Percentiles rank a stretch among this genome's conserved stretches.
phyloP scores from a whole-genome alignment of 345 rosid genomes.

The Streptanthus diversifolius region DNA sequence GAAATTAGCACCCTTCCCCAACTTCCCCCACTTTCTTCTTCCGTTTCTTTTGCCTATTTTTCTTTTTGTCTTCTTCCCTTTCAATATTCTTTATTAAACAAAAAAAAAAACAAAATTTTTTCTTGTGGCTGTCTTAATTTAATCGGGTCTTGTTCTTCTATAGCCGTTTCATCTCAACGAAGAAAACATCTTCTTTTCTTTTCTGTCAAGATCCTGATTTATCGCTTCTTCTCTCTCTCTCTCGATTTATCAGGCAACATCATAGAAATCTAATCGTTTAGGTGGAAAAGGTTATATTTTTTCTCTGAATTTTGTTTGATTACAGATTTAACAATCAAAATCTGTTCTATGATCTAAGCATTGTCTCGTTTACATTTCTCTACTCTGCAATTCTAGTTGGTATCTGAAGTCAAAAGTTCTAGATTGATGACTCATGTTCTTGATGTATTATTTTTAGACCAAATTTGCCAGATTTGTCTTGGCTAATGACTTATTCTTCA shows the following conservation, averaged over 20 bases:
- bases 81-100: background rate
- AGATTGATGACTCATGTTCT: background rate
- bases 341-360: conserved; percentile 12
- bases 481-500: background rate
- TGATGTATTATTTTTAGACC: too few relatives aligned
- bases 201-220: conserved; percentile 30
- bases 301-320: background rate
- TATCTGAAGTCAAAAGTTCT: background rate
- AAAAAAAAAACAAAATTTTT: background rate
- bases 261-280: background rate
- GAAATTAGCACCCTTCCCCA: conserved; percentile 4
- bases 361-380: conserved; percentile 15
- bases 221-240: conserved; percentile 26
- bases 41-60: conserved; percentile 29
- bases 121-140: conserved; percentile 18
- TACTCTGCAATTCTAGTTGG: conserved; percentile 11
- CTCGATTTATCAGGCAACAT: background rate
- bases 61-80: conserved; percentile 27
- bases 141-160: conserved; percentile 13
- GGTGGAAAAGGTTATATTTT: background rate
- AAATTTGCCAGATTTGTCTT: background rate
- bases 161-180: conserved; percentile 21
- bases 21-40: conserved; percentile 31
- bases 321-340: background rate
- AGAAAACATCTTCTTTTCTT: conserved; percentile 21